Conservation (phyloP, 176 grass and related monocot species). For the Zizania latifolia region DNA sequence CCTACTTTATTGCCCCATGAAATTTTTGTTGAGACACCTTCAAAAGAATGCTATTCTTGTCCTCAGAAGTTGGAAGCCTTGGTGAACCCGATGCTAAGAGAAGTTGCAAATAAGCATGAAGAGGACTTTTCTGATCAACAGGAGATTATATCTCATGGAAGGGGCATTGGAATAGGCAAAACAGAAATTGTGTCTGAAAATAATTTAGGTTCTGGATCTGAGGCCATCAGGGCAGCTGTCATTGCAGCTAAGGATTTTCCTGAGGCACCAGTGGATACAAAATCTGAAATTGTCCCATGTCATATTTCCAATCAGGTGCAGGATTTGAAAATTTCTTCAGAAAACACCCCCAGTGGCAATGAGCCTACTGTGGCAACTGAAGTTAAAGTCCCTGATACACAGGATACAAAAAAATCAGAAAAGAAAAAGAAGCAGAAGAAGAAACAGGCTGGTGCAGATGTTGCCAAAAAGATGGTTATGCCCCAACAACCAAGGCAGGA, state of each 20-base stretch:
- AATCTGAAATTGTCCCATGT: slow-evolving; percentile 21
- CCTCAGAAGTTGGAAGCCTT: slow-evolving; percentile 29
- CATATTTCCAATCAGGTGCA: slow-evolving; percentile 32
- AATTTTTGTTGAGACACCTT: slow-evolving; percentile 22
- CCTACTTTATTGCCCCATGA: slow-evolving; percentile 42
- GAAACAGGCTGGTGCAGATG: slow-evolving; percentile 45
- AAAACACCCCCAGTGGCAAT: slow-evolving; percentile 13
- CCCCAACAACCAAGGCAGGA: slow-evolving; percentile 35
- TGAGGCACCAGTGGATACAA: slow-evolving; percentile 13
- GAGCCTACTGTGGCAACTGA: slow-evolving; percentile 36
- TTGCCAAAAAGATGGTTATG: slow-evolving; percentile 50
- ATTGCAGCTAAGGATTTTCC: slow-evolving; percentile 1
- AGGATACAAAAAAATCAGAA: slow-evolving; percentile 70
- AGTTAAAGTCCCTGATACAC: slow-evolving; percentile 39
- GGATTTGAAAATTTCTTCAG: slow-evolving; percentile 38
- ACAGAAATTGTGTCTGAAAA: slow-evolving; percentile 9
- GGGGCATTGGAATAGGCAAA: slow-evolving; percentile 6
- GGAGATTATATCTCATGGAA: not conserved
- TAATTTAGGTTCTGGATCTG: slow-evolving; percentile 22
- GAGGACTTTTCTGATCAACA: slow-evolving; percentile 10
- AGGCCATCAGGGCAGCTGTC: not conserved
- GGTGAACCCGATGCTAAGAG: not conserved
- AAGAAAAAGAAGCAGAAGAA: slow-evolving; percentile 99
- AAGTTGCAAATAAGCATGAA: slow-evolving; percentile 12
- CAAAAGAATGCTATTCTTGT: slow-evolving; percentile 39